These are phyloP conservation scores for Triticum urartu DNA, from an alignment of 176 grass and related monocot genomes.

Conservation along the genomic window DNA sequence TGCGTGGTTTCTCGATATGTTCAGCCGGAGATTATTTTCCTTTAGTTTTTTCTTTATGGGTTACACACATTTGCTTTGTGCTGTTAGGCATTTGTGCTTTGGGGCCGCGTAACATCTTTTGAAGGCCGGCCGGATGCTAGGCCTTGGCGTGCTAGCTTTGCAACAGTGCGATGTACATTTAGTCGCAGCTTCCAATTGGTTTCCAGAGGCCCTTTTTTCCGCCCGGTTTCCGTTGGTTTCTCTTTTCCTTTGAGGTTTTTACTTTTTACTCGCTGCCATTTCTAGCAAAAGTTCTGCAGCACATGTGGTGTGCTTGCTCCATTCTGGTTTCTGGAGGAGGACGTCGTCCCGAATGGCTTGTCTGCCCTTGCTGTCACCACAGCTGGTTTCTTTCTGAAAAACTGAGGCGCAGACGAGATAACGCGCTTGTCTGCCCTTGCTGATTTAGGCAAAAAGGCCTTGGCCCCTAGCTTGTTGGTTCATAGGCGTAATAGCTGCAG, in stretches of 20 bases:
- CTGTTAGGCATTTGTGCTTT: neutral
- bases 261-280: neutral
- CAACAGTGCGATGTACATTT: neutral
- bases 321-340: neutral
- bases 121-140: neutral
- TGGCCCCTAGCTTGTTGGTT: neutral
- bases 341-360: neutral
- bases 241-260: neutral
- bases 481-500: neutral
- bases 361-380: conserved; percentile 10
- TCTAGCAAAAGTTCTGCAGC: neutral
- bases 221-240: too few species aligned
- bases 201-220: too few species aligned
- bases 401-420: neutral
- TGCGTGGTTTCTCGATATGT: neutral
- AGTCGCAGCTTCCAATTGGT: too few species aligned
- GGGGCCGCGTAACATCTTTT: neutral
- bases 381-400: conserved; percentile 1
- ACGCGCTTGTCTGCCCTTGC: neutral
- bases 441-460: conserved; percentile 3
- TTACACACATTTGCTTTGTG: neutral
- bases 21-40: neutral
- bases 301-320: conserved; percentile 4
- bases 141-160: neutral
- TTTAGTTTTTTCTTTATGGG: neutral